These are phyloP conservation scores for Lactarius akahatsu DNA, from an alignment of 768 basidiomycete genomes.

Conservation along the genomic window DNA sequence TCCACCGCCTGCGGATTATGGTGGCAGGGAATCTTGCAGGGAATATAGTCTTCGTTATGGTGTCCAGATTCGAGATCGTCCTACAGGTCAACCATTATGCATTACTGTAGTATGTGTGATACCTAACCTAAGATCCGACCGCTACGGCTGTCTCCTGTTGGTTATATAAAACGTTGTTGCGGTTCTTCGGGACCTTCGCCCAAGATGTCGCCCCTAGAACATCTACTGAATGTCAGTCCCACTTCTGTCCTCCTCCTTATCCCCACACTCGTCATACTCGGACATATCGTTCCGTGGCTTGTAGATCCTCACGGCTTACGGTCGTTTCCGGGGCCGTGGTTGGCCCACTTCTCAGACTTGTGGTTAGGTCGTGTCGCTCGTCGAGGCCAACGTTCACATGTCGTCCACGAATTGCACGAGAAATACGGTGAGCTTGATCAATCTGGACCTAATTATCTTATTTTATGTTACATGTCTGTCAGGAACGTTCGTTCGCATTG, in stretches of 20 bases:
- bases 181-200: background rate
- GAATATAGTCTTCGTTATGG: background rate
- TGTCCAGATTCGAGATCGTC: background rate
- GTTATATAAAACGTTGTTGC: slow-evolving; percentile 3
- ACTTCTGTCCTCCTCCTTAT: slow-evolving; percentile 12
- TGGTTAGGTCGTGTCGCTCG: slow-evolving; percentile 42
- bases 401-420: slow-evolving; percentile 42
- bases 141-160: background rate
- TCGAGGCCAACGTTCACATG: slow-evolving; percentile 38
- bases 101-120: no score
- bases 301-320: slow-evolving; percentile 36
- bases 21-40: background rate
- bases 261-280: slow-evolving; percentile 30
- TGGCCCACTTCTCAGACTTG: slow-evolving; percentile 39
- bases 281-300: slow-evolving; percentile 39
- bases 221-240: background rate
- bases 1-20: no score
- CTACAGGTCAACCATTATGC: background rate
- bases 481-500: slow-evolving; percentile 45
- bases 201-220: slow-evolving; percentile 15
- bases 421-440: slow-evolving; percentile 39
- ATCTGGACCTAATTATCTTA: background rate
- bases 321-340: slow-evolving; percentile 42
- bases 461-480: background rate
- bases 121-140: background rate